Conservation (phyloP, 2,329 filamentous ascomycete species). For the Xylaria sp. region DNA sequence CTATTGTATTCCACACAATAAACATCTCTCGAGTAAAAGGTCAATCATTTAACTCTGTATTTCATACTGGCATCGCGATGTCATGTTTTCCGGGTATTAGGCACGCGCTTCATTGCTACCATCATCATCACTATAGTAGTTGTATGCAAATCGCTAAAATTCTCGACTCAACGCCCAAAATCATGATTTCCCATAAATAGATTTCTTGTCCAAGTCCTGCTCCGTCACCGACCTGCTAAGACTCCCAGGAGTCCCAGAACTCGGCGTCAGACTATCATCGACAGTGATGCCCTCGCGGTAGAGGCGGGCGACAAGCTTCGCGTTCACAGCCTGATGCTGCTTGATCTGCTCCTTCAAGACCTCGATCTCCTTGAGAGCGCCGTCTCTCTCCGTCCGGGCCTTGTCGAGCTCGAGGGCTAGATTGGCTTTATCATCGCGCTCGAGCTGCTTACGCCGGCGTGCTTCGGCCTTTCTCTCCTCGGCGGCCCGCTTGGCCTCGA, state of each 20-base stretch:
- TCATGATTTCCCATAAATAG: conserved; percentile 17
- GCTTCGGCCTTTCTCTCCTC: conserved; percentile 71
- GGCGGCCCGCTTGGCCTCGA: conserved; percentile 71
- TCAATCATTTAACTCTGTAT: neutral
- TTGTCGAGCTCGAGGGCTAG: conserved; percentile 65
- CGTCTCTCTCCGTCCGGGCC: conserved; percentile 61
- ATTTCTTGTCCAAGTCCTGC: neutral
- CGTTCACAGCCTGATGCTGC: conserved; percentile 70
- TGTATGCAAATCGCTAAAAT: neutral
- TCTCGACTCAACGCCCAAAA: neutral
- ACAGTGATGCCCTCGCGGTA: conserved; percentile 56
- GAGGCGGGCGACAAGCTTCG: conserved; percentile 64
- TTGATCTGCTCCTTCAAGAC: conserved; percentile 66
- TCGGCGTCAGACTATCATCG: conserved; percentile 6
- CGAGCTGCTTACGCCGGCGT: conserved; percentile 60
- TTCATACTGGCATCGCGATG: neutral
- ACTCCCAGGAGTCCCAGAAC: conserved; percentile 5
- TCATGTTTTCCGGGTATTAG: no score
- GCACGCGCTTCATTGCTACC: neutral
- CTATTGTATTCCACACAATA: no score
- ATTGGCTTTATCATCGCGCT: conserved; percentile 64
- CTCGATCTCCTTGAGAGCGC: conserved; percentile 64
- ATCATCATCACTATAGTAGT: neutral
- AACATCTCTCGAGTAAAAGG: no score
- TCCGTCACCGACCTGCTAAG: conserved; percentile 9